Evolutionary conservation across 148 eudicot genomes (phyloP).

Genomic region (Heliosperma pusillum): DNA sequence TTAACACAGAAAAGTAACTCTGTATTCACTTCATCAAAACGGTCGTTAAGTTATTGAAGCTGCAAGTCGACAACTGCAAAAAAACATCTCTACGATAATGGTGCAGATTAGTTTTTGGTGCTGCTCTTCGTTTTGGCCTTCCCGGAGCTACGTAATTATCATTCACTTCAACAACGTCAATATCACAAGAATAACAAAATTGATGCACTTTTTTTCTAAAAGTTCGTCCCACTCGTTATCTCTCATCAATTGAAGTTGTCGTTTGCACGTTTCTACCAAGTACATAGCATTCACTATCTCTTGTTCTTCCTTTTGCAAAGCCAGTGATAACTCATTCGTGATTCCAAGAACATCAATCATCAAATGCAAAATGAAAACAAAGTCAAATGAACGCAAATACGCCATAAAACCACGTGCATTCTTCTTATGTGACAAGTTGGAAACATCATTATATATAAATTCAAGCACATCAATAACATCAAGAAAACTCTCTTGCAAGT

Average conservation of each 20-base stretch:
- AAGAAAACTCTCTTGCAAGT: not conserved
- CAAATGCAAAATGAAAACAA: conserved; percentile 1
- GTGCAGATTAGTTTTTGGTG: too few relatives aligned
- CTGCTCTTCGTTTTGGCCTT: not conserved
- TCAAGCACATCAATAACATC: not conserved
- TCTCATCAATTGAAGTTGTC: not conserved
- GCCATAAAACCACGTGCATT: not conserved
- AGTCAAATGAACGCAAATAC: not conserved
- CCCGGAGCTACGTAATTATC: not conserved
- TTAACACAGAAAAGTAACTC: not conserved
- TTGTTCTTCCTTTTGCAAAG: not conserved
- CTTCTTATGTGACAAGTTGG: not conserved
- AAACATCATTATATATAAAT: too few relatives aligned
- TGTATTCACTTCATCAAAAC: conserved; percentile 3
- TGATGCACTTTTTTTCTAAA: not conserved
- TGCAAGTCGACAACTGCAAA: not conserved
- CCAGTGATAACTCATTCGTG: not conserved
- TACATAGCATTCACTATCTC: conserved; percentile 4
- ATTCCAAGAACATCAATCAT: not conserved
- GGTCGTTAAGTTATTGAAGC: not conserved
- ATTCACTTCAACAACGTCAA: not conserved
- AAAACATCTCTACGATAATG: too few relatives aligned
- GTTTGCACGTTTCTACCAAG: not conserved
- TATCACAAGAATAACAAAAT: not conserved
- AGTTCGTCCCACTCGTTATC: not conserved